Evolutionary conservation across 257 asterid species (phyloP), one percentile per base, ranked within the genome.

Genomic region (Misopates orontium): DNA sequence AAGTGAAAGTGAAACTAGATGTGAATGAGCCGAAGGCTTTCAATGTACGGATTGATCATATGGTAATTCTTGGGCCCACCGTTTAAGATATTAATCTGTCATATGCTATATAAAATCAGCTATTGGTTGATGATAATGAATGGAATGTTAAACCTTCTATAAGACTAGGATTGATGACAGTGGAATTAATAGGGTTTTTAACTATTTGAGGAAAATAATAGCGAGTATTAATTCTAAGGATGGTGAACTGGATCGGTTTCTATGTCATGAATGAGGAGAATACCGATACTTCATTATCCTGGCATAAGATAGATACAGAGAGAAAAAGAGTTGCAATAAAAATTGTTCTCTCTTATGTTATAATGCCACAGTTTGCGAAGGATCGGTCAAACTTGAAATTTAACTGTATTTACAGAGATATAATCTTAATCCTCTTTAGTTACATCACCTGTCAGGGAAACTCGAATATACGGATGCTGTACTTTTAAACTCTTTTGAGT

Each of bases 51-150:
- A 56, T 23, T 73, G 71, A 70, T 57, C 48, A 62, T 51, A 64
- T 59, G 86, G 95, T 88, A 84, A 81, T 19, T 59, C 44, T 62
- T 67, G 41, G 21, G 25, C 55, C 58, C 62, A 44, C 62, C 21
- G 3, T 28, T 28, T 28, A 28, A 7, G 7, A 28, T 2, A 28
- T n/a, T n/a, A 28, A 28, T 36, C 42, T 18, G 40, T 24, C 39
- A 41, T 32, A 60, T 41, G 48, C 10, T 18, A 45, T 64, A 17
- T 24, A 18, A 42, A 22, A 21, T 48, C 36, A 45, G 4, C 58
- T 55, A 48, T 52, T 68, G 40, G 21, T 61, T 21, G 24, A 14
- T 42, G n/a, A n/a, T n/a, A n/a, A n/a, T n/a, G n/a, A n/a, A 28
- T 28, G 36, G 36, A 28, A n/a, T 7, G 7, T 28, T 28, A 28